Conservation (phyloP, 768 basidiomycete genomes). For the Agrocybe chaxingu region DNA sequence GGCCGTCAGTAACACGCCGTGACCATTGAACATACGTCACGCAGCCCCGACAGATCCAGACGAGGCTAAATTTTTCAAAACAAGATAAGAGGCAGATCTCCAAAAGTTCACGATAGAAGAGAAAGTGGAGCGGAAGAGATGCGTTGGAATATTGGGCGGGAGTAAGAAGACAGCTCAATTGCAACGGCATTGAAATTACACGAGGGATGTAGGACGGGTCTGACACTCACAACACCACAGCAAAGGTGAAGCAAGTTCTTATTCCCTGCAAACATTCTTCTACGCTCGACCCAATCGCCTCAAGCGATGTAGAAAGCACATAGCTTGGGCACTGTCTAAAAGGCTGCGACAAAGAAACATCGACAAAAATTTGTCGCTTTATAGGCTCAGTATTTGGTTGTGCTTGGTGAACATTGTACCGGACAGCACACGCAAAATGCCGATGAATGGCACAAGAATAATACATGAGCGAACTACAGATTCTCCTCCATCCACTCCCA, state of each 20-base stretch:
- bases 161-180: not conserved
- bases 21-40: too few species aligned
- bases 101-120: too few species aligned
- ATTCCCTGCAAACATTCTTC: slow-evolving; percentile 48
- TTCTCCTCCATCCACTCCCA: slow-evolving; percentile 47
- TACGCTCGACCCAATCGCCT: slow-evolving; percentile 73
- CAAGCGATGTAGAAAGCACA: slow-evolving; percentile 35
- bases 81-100: not conserved
- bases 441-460: not conserved
- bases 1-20: too few species aligned
- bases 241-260: slow-evolving; percentile 53
- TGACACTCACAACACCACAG: slow-evolving; percentile 58
- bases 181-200: not conserved
- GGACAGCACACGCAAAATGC: not conserved
- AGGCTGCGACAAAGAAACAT: slow-evolving; percentile 46
- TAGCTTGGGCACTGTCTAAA: slow-evolving; percentile 72
- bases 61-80: too few species aligned
- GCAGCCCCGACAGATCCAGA: too few species aligned
- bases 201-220: slow-evolving; percentile 57
- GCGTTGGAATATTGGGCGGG: not conserved
- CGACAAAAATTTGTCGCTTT: slow-evolving; percentile 1
- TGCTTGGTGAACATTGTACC: slow-evolving; percentile 3
- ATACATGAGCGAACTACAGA: slow-evolving; percentile 22
- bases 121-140: too few species aligned
- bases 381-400: slow-evolving; percentile 3